Conservation (phyloP, 768 basidiomycete species). For the Collybia mongolica region DNA sequence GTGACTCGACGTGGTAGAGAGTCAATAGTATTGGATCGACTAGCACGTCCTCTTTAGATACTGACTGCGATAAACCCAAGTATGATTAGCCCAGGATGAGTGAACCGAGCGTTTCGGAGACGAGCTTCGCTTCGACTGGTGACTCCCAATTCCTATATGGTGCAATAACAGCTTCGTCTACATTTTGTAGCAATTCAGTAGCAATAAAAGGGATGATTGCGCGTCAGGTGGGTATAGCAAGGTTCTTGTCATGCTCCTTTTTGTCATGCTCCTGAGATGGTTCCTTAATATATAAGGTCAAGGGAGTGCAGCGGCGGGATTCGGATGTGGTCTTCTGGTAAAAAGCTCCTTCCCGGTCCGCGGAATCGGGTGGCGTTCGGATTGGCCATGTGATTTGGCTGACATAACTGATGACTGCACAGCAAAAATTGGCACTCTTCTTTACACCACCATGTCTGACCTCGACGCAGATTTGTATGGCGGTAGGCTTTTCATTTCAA, state of each 20-base stretch:
- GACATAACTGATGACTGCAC: conserved; percentile 17
- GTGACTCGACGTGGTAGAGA: conserved; percentile 12
- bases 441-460: conserved; percentile 62
- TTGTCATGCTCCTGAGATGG: not conserved
- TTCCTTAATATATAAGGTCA: not conserved
- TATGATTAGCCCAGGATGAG: not conserved
- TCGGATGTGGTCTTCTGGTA: not conserved
- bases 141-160: too few species aligned
- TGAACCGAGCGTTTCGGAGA: not conserved
- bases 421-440: conserved; percentile 21
- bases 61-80: conserved; percentile 3
- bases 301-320: not conserved
- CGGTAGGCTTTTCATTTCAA: conserved; percentile 45
- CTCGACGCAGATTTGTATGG: conserved; percentile 90
- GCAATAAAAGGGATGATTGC: too few species aligned
- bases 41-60: conserved; percentile 10
- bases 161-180: too few species aligned
- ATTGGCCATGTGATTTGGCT: conserved; percentile 2
- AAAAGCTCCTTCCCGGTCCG: too few species aligned
- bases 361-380: not conserved
- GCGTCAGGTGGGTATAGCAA: not conserved
- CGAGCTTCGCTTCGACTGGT: too few species aligned
- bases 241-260: not conserved
- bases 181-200: too few species aligned
- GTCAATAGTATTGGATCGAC: conserved; percentile 6